Base-by-base conservation (phyloP, 2,329 filamentous ascomycete genomes). In the Monilinia polystroma region DNA sequence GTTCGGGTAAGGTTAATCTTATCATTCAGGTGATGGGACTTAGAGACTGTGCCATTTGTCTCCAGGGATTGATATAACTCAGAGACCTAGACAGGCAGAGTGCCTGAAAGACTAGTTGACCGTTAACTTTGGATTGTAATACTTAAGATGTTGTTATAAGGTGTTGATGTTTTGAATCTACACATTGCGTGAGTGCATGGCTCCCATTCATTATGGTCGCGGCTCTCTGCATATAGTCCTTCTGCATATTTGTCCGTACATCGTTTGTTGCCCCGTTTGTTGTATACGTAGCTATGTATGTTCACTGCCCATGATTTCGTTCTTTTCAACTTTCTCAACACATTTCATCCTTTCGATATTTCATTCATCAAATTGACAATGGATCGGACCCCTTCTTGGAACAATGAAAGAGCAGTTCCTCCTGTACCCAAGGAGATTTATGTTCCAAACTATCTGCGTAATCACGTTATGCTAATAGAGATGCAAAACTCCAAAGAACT, bases 261-360 rank as follows among this genome's bases (percentile, higher is more conserved):
- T 32, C 26, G 16, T 29, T 57, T 57, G 55, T 57, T 58, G 11
- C 55, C 14, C 26, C 43, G 26, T 59, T n/a, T 59, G 18, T 49
- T 35, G 5, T 23, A 23, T 23, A 23, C 23, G 23, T 29, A 47
- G 18, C 10, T 49, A 18, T 59, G 26, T 10, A 35, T 49, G 7
- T 23, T 20, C 14, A 35, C 26, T 47, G 41, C 26, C 41, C 16
- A 53, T 53, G 26, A 53, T 43, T 2, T 47, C 7, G 5, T 47
- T 59, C 6, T 23, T 35, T 59, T 49, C 26, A 14, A 12, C 7
- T 29, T 29, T 23, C 29, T n/a, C 10, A 7, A 32, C 32, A 32
- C 10, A 32, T 16, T 18, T n/a, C 16, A 10, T 59, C 41, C 3
- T 14, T 47, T 45, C 41, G 29, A 58, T 23, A 47, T n/a, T 32